Evolutionary conservation across 1,284 basidiomycete species (phyloP).

Genomic region (Spongiforma sp.): DNA sequence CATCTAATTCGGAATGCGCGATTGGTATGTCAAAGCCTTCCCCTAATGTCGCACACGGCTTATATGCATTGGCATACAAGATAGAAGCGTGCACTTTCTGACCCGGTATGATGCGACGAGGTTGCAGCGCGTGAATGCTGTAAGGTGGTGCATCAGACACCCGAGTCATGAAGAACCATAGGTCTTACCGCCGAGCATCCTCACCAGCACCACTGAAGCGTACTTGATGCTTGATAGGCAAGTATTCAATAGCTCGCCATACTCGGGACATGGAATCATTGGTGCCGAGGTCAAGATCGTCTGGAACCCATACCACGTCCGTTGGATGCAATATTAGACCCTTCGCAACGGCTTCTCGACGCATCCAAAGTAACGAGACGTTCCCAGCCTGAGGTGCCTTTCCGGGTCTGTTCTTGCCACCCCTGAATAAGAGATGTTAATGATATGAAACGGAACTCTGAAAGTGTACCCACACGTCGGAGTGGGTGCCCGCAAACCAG

Average conservation of each 20-base stretch:
- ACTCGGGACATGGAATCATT: neutral
- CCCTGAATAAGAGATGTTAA: neutral
- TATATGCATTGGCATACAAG: constrained; percentile 13
- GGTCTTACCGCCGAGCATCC: constrained; percentile 7
- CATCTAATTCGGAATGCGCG: neutral
- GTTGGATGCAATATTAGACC: neutral
- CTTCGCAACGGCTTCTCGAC: neutral
- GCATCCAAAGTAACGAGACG: neutral
- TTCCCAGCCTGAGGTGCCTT: constrained; percentile 1
- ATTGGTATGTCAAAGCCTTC: constrained; percentile 10
- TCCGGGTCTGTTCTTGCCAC: neutral
- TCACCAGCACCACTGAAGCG: constrained; percentile 11
- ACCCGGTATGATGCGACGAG: constrained; percentile 22
- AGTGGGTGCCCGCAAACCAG: constrained; percentile 1
- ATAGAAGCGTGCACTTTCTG: constrained; percentile 24
- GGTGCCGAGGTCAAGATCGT: neutral
- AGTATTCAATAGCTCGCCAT: neutral
- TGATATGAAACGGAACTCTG: neutral
- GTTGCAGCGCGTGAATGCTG: constrained; percentile 11
- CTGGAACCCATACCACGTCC: constrained; percentile 2
- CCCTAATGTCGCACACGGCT: constrained; percentile 14
- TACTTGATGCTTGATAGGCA: constrained; percentile 19
- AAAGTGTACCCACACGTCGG: neutral
- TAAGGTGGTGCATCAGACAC: neutral
- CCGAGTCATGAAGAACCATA: too few relatives aligned